A percentile compares a stretch with the other conserved stretches of the same genome.
Conservation (phyloP, 805 yeast genomes). For the Wickerhamiella azyma region DNA sequence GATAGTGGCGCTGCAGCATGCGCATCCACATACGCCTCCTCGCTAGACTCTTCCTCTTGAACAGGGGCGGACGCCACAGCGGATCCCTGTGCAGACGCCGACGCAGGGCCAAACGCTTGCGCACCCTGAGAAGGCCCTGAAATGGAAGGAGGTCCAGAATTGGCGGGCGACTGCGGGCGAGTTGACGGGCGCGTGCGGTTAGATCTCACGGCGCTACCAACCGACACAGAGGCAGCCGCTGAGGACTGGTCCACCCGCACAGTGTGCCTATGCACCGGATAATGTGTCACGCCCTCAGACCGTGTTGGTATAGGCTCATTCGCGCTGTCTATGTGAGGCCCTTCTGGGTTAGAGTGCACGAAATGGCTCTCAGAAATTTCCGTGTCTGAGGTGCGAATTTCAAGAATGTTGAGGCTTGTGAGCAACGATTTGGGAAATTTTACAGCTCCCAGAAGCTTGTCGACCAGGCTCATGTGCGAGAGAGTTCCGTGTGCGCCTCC, state of each 20-base stretch:
- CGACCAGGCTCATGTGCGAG: neutral
- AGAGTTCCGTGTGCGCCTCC: conserved; percentile 5
- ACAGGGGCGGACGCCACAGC: neutral
- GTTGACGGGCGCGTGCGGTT: neutral
- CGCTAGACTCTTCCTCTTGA: neutral
- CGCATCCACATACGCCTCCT: too few species aligned
- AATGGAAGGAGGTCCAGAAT: neutral
- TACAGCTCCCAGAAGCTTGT: neutral
- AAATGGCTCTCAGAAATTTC: neutral
- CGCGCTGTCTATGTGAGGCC: too few species aligned
- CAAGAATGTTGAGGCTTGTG: neutral
- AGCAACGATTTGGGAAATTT: neutral
- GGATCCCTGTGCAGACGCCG: neutral
- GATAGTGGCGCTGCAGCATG: too few species aligned
- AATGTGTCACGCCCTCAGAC: neutral
- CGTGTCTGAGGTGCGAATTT: neutral
- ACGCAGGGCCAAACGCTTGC: neutral
- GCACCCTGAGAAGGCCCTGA: neutral
- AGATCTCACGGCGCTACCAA: neutral
- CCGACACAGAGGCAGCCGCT: neutral
- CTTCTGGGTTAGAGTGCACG: neutral
- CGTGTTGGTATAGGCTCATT: neutral
- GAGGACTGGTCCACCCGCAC: neutral
- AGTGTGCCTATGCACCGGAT: neutral
- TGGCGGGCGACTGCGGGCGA: neutral